These are phyloP conservation scores for Coniochaeta sp. DNA, from an alignment of 2,329 filamentous ascomycete species.

Conservation along the genomic window DNA sequence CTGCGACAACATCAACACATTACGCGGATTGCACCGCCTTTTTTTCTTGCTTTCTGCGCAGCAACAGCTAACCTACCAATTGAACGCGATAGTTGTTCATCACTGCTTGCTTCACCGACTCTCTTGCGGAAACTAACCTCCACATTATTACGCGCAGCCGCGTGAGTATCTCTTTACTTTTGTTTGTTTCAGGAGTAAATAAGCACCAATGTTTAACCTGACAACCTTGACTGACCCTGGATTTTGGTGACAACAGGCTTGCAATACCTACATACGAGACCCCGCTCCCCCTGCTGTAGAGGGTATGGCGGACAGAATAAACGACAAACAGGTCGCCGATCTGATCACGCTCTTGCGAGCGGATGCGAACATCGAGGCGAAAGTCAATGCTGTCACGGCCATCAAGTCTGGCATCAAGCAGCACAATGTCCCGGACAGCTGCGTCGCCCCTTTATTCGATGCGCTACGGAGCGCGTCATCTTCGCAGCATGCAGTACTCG, in stretches of 20 bases:
- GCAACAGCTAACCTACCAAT: not conserved
- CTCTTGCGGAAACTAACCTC: not conserved
- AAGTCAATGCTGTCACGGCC: slow-evolving; percentile 58
- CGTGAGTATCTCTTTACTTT: not conserved
- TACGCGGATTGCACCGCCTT: not conserved
- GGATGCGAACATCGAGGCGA: slow-evolving; percentile 53
- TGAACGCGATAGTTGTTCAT: not conserved
- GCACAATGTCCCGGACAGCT: slow-evolving; percentile 73
- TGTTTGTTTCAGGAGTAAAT: not conserved
- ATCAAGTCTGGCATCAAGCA: slow-evolving; percentile 90
- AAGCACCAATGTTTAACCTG: not conserved
- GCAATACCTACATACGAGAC: not conserved
- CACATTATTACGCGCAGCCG: not conserved
- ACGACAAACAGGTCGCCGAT: slow-evolving; percentile 31
- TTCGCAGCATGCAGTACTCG: slow-evolving; percentile 69
- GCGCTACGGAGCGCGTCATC: slow-evolving; percentile 68
- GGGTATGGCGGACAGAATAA: slow-evolving; percentile 28
- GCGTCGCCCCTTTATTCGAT: slow-evolving; percentile 71
- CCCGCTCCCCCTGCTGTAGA: slow-evolving; percentile 9
- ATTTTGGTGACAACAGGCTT: not conserved
- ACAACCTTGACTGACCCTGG: not conserved
- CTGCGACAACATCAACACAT: not conserved
- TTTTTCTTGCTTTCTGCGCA: not conserved
- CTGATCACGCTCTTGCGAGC: slow-evolving; percentile 33
- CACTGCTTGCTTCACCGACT: not conserved